Evolutionary conservation across 164 flowering plant genomes (phyloP).

Genomic region (Litsea cubeba): DNA sequence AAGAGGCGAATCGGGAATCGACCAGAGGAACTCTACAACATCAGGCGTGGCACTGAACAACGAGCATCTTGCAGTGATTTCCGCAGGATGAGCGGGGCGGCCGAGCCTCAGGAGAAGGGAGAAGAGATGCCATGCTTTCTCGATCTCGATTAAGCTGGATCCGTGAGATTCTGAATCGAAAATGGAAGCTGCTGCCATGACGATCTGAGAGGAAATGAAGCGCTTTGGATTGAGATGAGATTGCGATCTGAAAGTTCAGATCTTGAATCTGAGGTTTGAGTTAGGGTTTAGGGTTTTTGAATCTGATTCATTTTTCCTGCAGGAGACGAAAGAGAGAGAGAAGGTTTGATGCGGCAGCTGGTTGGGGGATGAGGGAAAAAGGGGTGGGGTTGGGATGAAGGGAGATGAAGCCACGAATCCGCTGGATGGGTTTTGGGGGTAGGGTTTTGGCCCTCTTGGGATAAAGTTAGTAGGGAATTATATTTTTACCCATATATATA

Average conservation of each 20-base stretch:
- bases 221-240: neutral
- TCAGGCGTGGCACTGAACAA: no score
- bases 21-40: no score
- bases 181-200: conserved; percentile 18
- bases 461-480: no score
- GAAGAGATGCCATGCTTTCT: conserved; percentile 36
- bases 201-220: no score
- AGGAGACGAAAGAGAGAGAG: conserved; percentile 7
- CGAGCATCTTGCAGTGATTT: no score
- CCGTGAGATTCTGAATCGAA: neutral
- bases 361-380: neutral
- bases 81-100: conserved; percentile 25
- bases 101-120: conserved; percentile 26
- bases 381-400: neutral
- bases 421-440: neutral
- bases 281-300: conserved; percentile 1
- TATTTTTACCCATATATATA: no score
- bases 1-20: no score
- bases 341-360: neutral
- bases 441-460: no score
- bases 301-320: neutral
- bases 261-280: neutral
- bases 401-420: no score
- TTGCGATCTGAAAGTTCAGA: neutral
- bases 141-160: conserved; percentile 10